Conservation (phyloP, 768 basidiomycete species). For the Tylopilus vinaceipallidus region DNA sequence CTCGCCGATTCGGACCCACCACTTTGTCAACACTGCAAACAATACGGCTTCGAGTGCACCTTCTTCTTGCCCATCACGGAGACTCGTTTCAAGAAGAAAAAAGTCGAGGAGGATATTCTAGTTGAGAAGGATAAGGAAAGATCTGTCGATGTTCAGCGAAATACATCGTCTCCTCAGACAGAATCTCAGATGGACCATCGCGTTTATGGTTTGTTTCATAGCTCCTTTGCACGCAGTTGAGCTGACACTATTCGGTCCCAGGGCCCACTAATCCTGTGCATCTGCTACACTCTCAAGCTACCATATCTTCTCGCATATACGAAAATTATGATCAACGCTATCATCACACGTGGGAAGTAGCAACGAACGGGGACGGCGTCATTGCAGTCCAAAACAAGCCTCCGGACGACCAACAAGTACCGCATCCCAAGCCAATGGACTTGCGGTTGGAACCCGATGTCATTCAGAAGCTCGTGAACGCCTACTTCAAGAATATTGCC, state of each 20-base stretch:
- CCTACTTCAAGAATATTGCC: slow-evolving; percentile 86
- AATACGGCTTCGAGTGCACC: slow-evolving; percentile 91
- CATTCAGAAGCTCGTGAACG: slow-evolving; percentile 82
- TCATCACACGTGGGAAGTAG: slow-evolving; percentile 86
- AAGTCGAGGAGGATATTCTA: slow-evolving; percentile 66
- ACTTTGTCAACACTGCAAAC: slow-evolving; percentile 91
- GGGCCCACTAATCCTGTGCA: slow-evolving; percentile 88
- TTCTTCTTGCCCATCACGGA: slow-evolving; percentile 99
- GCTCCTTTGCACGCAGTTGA: slow-evolving; percentile 10
- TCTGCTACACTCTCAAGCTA: slow-evolving; percentile 85
- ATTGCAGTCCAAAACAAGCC: slow-evolving; percentile 74
- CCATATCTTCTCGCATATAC: slow-evolving; percentile 81
- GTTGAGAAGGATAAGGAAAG: slow-evolving; percentile 38
- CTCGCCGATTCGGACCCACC: slow-evolving; percentile 75
- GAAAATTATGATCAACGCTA: slow-evolving; percentile 86
- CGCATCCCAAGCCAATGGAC: slow-evolving; percentile 63
- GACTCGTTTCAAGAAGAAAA: slow-evolving; percentile 98
- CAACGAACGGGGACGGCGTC: slow-evolving; percentile 80
- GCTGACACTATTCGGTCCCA: slow-evolving; percentile 38
- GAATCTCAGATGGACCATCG: slow-evolving; percentile 56
- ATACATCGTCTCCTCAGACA: slow-evolving; percentile 43
- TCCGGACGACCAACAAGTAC: slow-evolving; percentile 50
- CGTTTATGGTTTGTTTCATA: slow-evolving; percentile 54
- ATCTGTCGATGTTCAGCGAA: slow-evolving; percentile 27
- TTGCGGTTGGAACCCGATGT: slow-evolving; percentile 74